A percentile compares a stretch with the other conserved stretches of the same genome.
Evolutionary conservation across 2,329 filamentous ascomycete genomes (phyloP).

Genomic region (Hypoxylon sp.): DNA sequence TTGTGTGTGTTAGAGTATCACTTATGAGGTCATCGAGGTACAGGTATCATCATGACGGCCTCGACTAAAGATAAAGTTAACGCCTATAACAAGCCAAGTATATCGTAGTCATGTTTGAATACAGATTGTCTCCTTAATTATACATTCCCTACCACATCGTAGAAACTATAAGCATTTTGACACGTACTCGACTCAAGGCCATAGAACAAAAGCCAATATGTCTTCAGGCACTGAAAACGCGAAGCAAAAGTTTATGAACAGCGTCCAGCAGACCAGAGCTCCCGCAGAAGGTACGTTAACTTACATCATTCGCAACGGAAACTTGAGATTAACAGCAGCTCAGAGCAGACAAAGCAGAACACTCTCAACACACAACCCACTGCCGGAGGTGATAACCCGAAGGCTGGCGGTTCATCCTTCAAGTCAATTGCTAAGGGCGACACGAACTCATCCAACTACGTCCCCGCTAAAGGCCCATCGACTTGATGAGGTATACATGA

Average conservation of each 20-base stretch:
- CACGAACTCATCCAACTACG: constrained; percentile 33
- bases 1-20: background rate
- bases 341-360: constrained; percentile 24
- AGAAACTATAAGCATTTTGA: background rate
- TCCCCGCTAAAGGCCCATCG: constrained; percentile 33
- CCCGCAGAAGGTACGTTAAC: constrained; percentile 21
- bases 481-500: constrained; percentile 8
- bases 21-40: constrained; percentile 32
- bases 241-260: constrained; percentile 39
- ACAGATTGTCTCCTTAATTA: background rate
- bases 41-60: constrained; percentile 31
- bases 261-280: constrained; percentile 33
- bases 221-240: constrained; percentile 30
- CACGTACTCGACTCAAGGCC: too few species aligned
- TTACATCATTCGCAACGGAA: background rate
- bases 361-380: constrained; percentile 9
- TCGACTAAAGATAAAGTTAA: too few species aligned
- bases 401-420: constrained; percentile 37
- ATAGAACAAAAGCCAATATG: constrained; percentile 19
- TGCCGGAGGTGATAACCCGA: constrained; percentile 34
- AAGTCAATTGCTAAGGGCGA: constrained; percentile 34
- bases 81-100: background rate
- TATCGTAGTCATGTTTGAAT: background rate
- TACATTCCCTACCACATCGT: background rate
- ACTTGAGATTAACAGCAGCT: background rate